Evolutionary conservation across 306 rosid species (phyloP).

Genomic region (Spatholobus suberectus): DNA sequence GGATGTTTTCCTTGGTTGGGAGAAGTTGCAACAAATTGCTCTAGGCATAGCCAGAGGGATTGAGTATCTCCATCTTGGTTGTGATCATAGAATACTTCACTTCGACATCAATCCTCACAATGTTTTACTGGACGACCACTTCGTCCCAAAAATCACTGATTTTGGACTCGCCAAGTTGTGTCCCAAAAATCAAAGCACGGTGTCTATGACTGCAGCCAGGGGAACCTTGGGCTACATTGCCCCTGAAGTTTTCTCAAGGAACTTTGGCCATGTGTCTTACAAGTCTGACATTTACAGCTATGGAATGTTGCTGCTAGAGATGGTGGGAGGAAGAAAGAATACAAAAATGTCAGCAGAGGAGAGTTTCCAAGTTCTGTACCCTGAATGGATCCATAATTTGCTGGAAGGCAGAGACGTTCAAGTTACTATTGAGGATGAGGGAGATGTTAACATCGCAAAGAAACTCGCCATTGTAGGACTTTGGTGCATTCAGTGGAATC

Average conservation of each 20-base stretch:
- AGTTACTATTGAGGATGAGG: slow-evolving; percentile 24
- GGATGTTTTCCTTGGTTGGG: slow-evolving; percentile 36
- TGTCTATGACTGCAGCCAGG: slow-evolving; percentile 41
- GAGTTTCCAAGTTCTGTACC: slow-evolving; percentile 24
- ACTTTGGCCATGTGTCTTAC: neutral
- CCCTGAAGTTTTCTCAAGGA: slow-evolving; percentile 2
- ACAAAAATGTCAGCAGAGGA: neutral
- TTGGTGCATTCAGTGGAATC: slow-evolving; percentile 48
- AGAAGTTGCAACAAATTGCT: slow-evolving; percentile 23
- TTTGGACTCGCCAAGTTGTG: slow-evolving; percentile 48
- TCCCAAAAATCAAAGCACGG: slow-evolving; percentile 38
- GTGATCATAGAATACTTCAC: slow-evolving; percentile 49
- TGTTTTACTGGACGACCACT: slow-evolving; percentile 35
- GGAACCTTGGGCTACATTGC: slow-evolving; percentile 12
- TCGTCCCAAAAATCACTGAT: slow-evolving; percentile 48
- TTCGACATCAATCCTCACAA: slow-evolving; percentile 53
- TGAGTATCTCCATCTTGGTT: slow-evolving; percentile 56
- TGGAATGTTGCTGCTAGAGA: neutral
- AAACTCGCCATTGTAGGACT: slow-evolving; percentile 34
- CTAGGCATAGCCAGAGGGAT: slow-evolving; percentile 45
- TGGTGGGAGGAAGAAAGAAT: slow-evolving; percentile 43
- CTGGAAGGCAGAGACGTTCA: slow-evolving; percentile 15
- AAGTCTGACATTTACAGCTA: neutral
- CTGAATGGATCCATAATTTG: slow-evolving; percentile 49
- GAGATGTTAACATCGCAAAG: slow-evolving; percentile 15